Evolutionary conservation across 2,329 filamentous ascomycete species (phyloP).

Genomic region (Botryotinia convoluta): DNA sequence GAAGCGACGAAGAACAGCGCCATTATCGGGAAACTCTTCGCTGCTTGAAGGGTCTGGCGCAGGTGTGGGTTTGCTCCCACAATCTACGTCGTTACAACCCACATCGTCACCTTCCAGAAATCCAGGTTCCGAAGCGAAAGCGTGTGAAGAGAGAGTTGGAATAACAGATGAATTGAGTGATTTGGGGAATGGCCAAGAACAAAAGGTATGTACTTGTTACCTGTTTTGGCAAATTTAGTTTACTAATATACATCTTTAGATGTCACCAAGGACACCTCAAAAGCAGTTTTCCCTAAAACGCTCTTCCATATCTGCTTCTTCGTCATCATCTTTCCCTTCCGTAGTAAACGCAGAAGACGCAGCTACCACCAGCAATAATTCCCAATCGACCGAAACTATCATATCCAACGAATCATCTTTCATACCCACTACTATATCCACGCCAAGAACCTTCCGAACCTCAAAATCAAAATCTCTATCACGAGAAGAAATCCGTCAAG

Average conservation of each 20-base stretch:
- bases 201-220: background rate
- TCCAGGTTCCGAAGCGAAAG: rapidly evolving
- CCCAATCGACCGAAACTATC: background rate
- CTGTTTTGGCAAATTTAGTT: background rate
- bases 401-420: background rate
- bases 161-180: background rate
- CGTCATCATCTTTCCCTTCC: background rate
- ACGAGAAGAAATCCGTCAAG: conserved; percentile 12
- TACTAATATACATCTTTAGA: background rate
- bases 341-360: background rate
- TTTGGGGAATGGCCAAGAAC: background rate
- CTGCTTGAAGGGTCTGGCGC: background rate
- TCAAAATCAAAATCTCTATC: conserved; percentile 4
- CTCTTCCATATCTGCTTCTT: background rate
- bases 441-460: background rate
- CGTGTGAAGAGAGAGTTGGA: background rate
- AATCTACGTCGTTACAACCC: background rate
- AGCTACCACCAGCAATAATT: background rate
- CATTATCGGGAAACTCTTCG: background rate
- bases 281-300: background rate
- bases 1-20: background rate
- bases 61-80: background rate
- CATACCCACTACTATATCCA: background rate
- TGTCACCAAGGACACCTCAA: background rate
- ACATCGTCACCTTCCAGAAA: background rate